phyloP scores from a whole-genome alignment of 805 yeast genomes.

The Yarrowia sp. region DNA sequence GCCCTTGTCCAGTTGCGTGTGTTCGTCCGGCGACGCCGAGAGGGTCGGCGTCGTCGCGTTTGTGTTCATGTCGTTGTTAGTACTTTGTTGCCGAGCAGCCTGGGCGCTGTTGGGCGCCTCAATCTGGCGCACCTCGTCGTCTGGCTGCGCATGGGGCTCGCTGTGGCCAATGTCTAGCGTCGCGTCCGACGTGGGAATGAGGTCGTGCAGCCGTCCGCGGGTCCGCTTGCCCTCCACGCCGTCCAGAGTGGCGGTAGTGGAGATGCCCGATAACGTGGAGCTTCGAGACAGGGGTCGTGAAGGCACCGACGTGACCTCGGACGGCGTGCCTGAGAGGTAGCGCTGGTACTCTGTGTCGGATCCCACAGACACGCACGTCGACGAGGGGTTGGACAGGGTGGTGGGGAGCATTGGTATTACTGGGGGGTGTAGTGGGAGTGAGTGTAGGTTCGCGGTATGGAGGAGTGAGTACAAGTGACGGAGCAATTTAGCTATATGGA shows the following conservation, averaged over 20 bases:
- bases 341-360: slow-evolving; percentile 27
- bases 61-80: neutral
- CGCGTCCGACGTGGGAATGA: slow-evolving; percentile 7
- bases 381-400: slow-evolving; percentile 22
- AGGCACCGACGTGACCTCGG: slow-evolving; percentile 27
- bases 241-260: slow-evolving; percentile 72
- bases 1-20: slow-evolving; percentile 17
- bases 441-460: neutral
- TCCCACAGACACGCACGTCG: slow-evolving; percentile 25
- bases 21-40: slow-evolving; percentile 7
- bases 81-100: neutral
- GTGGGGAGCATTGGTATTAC: slow-evolving; percentile 10
- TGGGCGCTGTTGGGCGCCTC: neutral
- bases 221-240: slow-evolving; percentile 63
- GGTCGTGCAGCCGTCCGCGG: slow-evolving; percentile 21
- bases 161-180: neutral
- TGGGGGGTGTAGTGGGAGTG: neutral
- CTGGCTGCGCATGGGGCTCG: slow-evolving; percentile 25
- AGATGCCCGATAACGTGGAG: slow-evolving; percentile 58
- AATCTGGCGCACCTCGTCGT: neutral
- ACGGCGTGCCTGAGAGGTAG: slow-evolving; percentile 14
- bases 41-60: neutral
- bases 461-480: slow-evolving; percentile 3
- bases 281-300: slow-evolving; percentile 64
- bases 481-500: slow-evolving; percentile 14